phyloP scores from a whole-genome alignment of 2,329 filamentous ascomycete species.

The Neonectria neomacrospora region DNA sequence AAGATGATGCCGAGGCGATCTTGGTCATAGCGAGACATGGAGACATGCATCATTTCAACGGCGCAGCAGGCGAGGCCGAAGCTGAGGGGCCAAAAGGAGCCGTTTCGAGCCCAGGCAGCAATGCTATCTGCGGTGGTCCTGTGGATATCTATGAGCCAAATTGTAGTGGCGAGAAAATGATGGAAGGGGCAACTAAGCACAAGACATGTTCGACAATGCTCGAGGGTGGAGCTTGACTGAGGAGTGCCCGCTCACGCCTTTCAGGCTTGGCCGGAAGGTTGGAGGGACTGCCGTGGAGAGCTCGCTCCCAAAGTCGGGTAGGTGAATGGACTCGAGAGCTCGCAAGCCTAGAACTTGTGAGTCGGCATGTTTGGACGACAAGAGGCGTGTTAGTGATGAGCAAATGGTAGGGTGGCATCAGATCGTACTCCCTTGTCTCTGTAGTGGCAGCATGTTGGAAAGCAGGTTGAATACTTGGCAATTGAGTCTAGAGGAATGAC shows the following conservation, averaged over 20 bases:
- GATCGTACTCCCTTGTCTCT: background rate
- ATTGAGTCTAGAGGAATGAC: background rate
- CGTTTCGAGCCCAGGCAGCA: background rate
- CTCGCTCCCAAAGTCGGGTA: background rate
- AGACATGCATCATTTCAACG: background rate
- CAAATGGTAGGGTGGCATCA: background rate
- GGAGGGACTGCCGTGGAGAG: background rate
- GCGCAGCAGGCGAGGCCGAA: slow-evolving; percentile 1
- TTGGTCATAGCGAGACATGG: slow-evolving; percentile 4
- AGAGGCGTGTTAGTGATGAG: background rate
- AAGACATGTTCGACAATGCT: background rate
- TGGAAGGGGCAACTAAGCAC: background rate
- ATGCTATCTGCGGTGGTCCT: background rate
- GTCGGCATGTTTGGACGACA: background rate
- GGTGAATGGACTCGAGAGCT: background rate
- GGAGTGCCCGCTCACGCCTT: background rate
- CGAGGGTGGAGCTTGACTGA: background rate
- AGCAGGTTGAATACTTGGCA: background rate
- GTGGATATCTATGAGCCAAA: no score
- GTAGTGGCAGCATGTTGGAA: background rate
- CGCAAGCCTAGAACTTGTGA: no score
- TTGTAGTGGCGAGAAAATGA: background rate
- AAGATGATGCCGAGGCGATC: slow-evolving; percentile 2
- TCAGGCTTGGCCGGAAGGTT: background rate
- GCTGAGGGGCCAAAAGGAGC: background rate